Base-by-base conservation (phyloP, 2,329 filamentous ascomycete species). In the Elsinoe australis region DNA sequence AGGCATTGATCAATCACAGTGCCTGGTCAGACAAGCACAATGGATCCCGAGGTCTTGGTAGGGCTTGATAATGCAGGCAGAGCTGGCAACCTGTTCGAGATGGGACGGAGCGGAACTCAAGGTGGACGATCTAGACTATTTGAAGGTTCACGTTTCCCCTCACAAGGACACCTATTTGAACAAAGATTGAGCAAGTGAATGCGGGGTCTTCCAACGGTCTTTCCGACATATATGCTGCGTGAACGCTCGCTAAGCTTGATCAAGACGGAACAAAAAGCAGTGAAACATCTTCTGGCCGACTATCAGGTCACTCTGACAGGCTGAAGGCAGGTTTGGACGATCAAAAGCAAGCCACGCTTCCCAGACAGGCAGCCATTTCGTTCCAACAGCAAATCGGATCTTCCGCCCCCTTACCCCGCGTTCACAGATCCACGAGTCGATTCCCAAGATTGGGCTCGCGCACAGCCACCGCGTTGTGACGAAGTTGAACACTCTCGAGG, bases 291-390 rank as follows among this genome's bases (percentile, higher is more conserved):
- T 29, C 26, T 29, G 26, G 7, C 26, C 26, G 26, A 6, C 12
- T 29, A 31, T 19, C 15, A 44, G 31, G 15, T 44, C 22, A 22
- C 14, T 15, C 28, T 41, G 36, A 41, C 36, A 21, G 28, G 24
- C 28, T 29, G 39, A 36, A 36, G 14, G 7, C 33, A 36, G 14
- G 5, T 17, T 17, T n/a, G 33, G 39, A 29, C 24, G 39, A 44
- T 44, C 39, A 44, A 44, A 44, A 44, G 39, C 39, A 44, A 44
- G 39, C 26, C 39, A 44, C 39, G 28, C 17, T 31, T 31, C 24
- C 14, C 24, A 44, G 26, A 44, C 39, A 44, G 39, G 39, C 39
- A 31, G 39, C n/a, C n/a, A n/a, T n/a, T 31, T 44, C 22, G 14
- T 31, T 19, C n/a, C 8, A 4, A 21, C 26, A 31, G 19, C 39